These are phyloP conservation scores for Phanerodontia chrysosporium DNA, from an alignment of 768 basidiomycete genomes.

Conservation along the genomic window DNA sequence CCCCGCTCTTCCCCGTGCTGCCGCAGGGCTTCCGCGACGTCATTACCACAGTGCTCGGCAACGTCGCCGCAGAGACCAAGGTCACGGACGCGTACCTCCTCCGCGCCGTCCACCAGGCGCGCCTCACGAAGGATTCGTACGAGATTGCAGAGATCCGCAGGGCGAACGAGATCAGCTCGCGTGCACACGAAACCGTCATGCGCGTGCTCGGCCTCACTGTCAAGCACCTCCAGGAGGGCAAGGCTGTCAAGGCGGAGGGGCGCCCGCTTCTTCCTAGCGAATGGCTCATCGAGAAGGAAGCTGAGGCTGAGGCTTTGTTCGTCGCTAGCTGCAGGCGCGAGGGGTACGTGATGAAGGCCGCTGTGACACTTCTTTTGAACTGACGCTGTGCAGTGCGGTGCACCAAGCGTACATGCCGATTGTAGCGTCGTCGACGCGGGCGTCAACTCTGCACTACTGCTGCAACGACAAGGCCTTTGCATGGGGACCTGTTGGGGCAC, in stretches of 20 bases:
- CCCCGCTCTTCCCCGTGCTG: constrained; percentile 47
- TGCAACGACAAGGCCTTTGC: constrained; percentile 87
- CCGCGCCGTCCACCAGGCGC: constrained; percentile 71
- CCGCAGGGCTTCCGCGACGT: constrained; percentile 33
- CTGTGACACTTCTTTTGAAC: no score
- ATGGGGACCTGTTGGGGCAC: constrained; percentile 67
- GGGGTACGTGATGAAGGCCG: constrained; percentile 77
- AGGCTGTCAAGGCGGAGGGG: constrained; percentile 38
- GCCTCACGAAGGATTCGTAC: constrained; percentile 68
- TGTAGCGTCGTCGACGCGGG: constrained; percentile 81
- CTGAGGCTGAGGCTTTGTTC: constrained; percentile 91
- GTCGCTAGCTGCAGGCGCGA: constrained; percentile 85
- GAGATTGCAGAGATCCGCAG: constrained; percentile 73
- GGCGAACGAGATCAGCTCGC: constrained; percentile 83
- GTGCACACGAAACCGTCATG: constrained; percentile 92
- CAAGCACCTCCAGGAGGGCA: constrained; percentile 34
- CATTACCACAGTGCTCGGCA: constrained; percentile 23
- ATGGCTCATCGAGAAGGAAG: constrained; percentile 90
- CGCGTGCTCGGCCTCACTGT: constrained; percentile 77
- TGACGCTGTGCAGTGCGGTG: constrained; percentile 46
- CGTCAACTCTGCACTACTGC: constrained; percentile 91
- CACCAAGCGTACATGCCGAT: constrained; percentile 93
- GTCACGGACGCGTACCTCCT: constrained; percentile 65
- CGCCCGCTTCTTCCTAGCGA: constrained; percentile 65
- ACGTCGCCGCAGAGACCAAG: constrained; percentile 30